Evolutionary conservation across 345 rosid species (phyloP), one percentile per base, ranked within the genome.

Genomic region (Salix arbutifolia): DNA sequence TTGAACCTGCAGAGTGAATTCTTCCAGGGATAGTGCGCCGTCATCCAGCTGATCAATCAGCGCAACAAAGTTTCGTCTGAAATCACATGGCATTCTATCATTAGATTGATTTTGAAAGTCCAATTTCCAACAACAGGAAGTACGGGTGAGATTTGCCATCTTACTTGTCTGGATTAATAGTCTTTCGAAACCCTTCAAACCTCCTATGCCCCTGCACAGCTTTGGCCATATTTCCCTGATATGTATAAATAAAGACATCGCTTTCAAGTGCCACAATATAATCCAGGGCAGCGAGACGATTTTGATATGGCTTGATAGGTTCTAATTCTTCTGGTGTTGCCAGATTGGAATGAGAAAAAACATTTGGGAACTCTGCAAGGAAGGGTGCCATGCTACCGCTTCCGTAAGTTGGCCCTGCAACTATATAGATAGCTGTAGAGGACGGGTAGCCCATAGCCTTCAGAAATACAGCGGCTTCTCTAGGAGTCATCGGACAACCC

Each of bases 211-310:
- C 98, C 83, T 94, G 97, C 68, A 94, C 99, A 19, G 99, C 97
- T 83, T 90, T 95, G 17, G 99, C 99, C 99, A 95, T 95, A 71
- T 95, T 95, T 31, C 99, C 99, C 73, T 95, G 97, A 6, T 95
- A 93, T 6, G 99, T 93, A 79, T 93, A 90, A 65, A 91, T 88
- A 83, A 95, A 95, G 42, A 93, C 99, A 67, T 95, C 96, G 66
- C 99, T 95, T 81, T 93, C 96, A 70, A 93, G 89, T 37, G 99
- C 99, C 71, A 93, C 88, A 46, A 90, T 88, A 74, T 95, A 90
- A 81, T 95, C 99, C 88, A 95, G 78, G 3, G 99, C 97, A 25
- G 99, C 99, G 2, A 95, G 90, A 60, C 97, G 97, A 75, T 95
- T 95, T 83, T 93, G 97, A 84, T 89, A 95, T 28, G 76, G 80